These are phyloP conservation scores for Cymbomonas tetramitiformis DNA, from an alignment of 139 green algal species.

Conservation along the genomic window DNA sequence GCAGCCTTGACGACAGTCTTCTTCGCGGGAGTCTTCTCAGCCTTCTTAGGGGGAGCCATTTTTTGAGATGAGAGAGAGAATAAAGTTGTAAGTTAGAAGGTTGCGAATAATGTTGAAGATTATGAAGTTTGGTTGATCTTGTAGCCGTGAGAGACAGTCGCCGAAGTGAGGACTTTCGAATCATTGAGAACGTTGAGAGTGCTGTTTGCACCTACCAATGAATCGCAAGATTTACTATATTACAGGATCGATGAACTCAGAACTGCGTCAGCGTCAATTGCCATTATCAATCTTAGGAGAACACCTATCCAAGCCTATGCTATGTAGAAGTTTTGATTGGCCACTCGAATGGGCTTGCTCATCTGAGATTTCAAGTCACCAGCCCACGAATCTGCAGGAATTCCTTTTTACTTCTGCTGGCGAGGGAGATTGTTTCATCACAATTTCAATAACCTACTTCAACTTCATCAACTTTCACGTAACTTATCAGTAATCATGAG, in stretches of 20 bases:
- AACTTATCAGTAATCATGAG: conserved; percentile 35
- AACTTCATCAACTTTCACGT: conserved; percentile 8
- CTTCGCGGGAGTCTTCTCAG: conserved; percentile 35
- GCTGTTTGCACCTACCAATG: neutral
- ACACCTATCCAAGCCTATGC: too few relatives aligned
- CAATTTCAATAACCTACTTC: conserved; percentile 2
- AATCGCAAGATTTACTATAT: too few relatives aligned
- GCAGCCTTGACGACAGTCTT: conserved; percentile 30
- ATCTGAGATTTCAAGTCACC: neutral
- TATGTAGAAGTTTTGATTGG: neutral
- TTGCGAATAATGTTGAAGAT: too few relatives aligned
- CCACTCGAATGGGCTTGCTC: neutral
- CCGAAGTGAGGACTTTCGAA: neutral
- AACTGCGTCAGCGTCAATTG: too few relatives aligned
- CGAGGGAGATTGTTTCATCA: neutral
- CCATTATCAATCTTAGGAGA: too few relatives aligned
- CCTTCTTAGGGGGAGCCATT: conserved; percentile 6
- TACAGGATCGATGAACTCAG: too few relatives aligned
- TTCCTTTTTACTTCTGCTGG: neutral
- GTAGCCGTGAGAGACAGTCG: neutral
- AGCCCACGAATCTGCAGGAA: neutral
- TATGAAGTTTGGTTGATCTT: too few relatives aligned
- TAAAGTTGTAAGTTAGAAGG: too few relatives aligned
- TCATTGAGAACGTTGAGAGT: neutral
- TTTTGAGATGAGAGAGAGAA: too few relatives aligned